These are phyloP conservation scores for Cadophora sp. DNA, from an alignment of 2,329 filamentous ascomycete species.

Conservation along the genomic window DNA sequence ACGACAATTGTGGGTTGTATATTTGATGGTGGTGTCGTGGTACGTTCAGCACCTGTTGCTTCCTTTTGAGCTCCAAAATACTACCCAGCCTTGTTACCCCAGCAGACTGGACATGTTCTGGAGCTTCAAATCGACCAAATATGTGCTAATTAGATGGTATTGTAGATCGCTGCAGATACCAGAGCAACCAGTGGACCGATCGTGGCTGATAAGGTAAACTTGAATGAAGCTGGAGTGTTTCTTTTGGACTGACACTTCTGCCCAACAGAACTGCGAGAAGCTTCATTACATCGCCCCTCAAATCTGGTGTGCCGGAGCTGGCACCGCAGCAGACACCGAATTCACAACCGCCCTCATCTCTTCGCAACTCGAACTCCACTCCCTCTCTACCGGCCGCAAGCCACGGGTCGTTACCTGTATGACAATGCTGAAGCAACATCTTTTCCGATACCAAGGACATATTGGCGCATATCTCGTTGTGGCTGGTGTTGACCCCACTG, in stretches of 20 bases:
- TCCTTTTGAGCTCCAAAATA: not conserved
- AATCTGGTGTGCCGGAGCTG: conserved; percentile 98
- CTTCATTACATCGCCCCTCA: conserved; percentile 98
- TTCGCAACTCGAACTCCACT: conserved; percentile 96
- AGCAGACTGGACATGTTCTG: conserved; percentile 3
- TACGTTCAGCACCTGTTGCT: conserved; percentile 52
- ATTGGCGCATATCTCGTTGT: conserved; percentile 98
- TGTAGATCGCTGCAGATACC: conserved; percentile 93
- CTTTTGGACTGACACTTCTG: not conserved
- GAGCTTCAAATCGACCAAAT: conserved; percentile 6
- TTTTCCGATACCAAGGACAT: conserved; percentile 97
- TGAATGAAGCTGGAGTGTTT: not conserved
- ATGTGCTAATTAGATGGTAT: conserved; percentile 34
- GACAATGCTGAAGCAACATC: conserved; percentile 99
- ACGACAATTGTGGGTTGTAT: conserved; percentile 99
- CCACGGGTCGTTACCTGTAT: conserved; percentile 98
- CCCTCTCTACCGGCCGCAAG: conserved; percentile 93
- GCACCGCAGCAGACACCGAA: conserved; percentile 97
- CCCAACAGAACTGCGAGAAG: conserved; percentile 90
- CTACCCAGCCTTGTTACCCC: not conserved
- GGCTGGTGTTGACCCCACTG: conserved; percentile 94
- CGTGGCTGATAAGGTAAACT: conserved; percentile 88
- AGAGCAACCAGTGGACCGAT: conserved; percentile 96
- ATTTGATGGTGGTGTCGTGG: conserved; percentile 94
- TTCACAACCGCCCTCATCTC: conserved; percentile 99